A percentile compares a stretch with the other conserved stretches of the same genome.
These are phyloP conservation scores for Myotisia sp. DNA, from an alignment of 2,329 filamentous ascomycete genomes.

Conservation along the genomic window DNA sequence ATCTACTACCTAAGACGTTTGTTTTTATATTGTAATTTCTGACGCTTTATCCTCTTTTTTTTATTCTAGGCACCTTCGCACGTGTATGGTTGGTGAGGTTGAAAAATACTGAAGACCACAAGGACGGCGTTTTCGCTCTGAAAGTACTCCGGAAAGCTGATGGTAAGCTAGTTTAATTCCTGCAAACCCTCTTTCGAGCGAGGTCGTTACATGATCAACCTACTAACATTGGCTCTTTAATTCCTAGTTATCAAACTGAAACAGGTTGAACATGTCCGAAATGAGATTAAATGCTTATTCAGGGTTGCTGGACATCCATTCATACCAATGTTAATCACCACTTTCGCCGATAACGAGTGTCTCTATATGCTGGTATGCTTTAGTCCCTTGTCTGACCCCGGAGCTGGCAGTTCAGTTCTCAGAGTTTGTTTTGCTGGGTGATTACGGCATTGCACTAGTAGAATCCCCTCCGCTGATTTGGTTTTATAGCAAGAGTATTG, in stretches of 20 bases:
- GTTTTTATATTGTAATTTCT: neutral
- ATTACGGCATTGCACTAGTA: neutral
- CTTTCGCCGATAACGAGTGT: constrained; percentile 49
- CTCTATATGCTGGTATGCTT: constrained; percentile 38
- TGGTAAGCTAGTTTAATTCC: constrained; percentile 20
- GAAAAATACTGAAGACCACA: constrained; percentile 23
- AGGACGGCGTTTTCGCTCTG: constrained; percentile 33
- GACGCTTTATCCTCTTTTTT: neutral
- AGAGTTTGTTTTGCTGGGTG: neutral
- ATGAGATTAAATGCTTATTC: constrained; percentile 49
- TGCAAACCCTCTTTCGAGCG: neutral
- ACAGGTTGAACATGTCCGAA: constrained; percentile 54
- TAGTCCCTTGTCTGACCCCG: constrained; percentile 1
- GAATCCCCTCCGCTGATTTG: neutral
- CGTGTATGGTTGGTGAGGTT: constrained; percentile 37
- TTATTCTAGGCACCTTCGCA: constrained; percentile 34
- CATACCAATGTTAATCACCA: constrained; percentile 50
- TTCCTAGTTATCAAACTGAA: constrained; percentile 43
- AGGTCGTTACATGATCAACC: neutral
- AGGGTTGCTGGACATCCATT: constrained; percentile 51
- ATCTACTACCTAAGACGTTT: neutral
- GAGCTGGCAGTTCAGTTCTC: neutral
- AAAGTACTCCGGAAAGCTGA: constrained; percentile 39
- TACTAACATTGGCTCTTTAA: constrained; percentile 9
- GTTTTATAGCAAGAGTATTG: constrained; percentile 46